These are phyloP conservation scores for Peziza echinospora DNA, from an alignment of 495 filamentous ascomycete genomes.

Conservation along the genomic window DNA sequence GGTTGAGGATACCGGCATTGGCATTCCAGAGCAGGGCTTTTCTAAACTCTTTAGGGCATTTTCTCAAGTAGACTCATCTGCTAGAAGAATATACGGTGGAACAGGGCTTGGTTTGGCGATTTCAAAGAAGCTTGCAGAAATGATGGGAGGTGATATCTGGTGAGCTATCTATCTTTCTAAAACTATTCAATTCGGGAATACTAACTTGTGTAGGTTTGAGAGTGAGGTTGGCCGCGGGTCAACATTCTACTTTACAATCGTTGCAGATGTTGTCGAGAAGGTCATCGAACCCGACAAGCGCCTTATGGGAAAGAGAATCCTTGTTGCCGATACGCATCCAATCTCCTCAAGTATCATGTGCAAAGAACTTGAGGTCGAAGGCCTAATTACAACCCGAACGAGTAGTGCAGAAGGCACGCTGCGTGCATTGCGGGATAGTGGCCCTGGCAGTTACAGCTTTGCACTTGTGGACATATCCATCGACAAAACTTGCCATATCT, in stretches of 20 bases:
- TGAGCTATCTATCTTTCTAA: not conserved
- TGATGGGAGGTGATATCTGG: constrained; percentile 21
- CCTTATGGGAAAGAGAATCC: constrained; percentile 11
- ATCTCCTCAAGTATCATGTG: constrained; percentile 19
- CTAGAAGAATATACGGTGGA: constrained; percentile 17
- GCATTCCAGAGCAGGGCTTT: constrained; percentile 16
- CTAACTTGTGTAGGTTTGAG: constrained; percentile 14
- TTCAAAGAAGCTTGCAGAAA: constrained; percentile 19
- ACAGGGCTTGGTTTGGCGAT: constrained; percentile 18
- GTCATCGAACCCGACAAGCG: constrained; percentile 13
- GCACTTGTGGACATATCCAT: constrained; percentile 17
- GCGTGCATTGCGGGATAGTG: constrained; percentile 4
- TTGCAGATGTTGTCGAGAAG: constrained; percentile 10
- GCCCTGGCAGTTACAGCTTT: constrained; percentile 11
- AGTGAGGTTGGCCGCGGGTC: constrained; percentile 16
- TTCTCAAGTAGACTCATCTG: constrained; percentile 19
- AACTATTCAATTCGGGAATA: not conserved
- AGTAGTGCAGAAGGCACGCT: constrained; percentile 7
- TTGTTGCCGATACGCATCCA: constrained; percentile 15
- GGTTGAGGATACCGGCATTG: constrained; percentile 18
- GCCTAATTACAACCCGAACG: constrained; percentile 10
- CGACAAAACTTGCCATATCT: constrained; percentile 12
- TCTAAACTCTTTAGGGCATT: constrained; percentile 16
- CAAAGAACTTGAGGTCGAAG: constrained; percentile 18
- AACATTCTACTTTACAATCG: constrained; percentile 16